A percentile compares a stretch with the other conserved stretches of the same genome.
These are phyloP conservation scores for Nannochloropsis oceanica DNA, from an alignment of 108 stramenopile species.

Conservation along the genomic window DNA sequence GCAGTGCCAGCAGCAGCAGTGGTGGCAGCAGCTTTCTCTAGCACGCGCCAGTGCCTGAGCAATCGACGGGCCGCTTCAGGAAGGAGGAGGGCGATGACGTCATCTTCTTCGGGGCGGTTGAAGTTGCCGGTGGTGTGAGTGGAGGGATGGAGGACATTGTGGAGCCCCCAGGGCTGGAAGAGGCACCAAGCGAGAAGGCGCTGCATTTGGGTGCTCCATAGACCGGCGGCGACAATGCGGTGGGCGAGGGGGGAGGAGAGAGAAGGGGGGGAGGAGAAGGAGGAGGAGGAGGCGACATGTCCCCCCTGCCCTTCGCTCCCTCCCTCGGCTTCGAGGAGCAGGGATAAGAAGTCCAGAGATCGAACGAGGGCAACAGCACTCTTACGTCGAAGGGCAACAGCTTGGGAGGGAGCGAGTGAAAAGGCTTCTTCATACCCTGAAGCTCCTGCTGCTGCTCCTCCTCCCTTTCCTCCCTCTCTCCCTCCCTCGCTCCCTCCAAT, in stretches of 20 bases:
- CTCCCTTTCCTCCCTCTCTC: background rate
- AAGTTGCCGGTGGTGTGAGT: background rate
- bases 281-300: background rate
- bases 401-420: no score
- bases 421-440: no score
- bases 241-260: background rate
- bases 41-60: slow-evolving; percentile 5
- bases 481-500: background rate
- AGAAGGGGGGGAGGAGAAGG: background rate
- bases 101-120: slow-evolving; percentile 6
- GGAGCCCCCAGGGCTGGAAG: slow-evolving; percentile 10
- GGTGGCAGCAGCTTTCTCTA: slow-evolving; percentile 8
- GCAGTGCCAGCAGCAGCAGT: background rate
- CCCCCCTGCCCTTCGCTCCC: background rate
- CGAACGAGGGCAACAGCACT: background rate
- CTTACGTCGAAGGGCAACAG: background rate
- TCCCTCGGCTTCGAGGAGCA: background rate
- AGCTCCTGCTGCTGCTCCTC: background rate
- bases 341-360: background rate
- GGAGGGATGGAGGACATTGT: background rate
- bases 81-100: slow-evolving; percentile 6
- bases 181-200: slow-evolving; percentile 2
- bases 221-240: slow-evolving; percentile 2
- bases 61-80: slow-evolving; percentile 21
- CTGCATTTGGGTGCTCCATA: slow-evolving; percentile 15